A percentile compares a stretch with the other conserved stretches of the same genome.
Conservation (phyloP, 1,139 yeast species). For the Yamadazyma membranifaciens region DNA sequence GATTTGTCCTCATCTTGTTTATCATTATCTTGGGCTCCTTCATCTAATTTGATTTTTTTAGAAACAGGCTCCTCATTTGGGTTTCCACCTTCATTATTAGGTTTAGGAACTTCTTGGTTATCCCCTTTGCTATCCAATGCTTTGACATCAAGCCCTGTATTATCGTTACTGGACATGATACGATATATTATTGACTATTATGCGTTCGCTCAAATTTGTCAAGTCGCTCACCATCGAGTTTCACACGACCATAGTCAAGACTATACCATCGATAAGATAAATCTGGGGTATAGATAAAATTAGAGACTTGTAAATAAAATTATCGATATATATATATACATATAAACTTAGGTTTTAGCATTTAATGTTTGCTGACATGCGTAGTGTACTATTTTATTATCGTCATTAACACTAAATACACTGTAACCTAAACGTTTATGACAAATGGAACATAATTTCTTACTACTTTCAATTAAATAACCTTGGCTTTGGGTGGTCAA, state of each 20-base stretch:
- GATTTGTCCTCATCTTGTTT: not conserved
- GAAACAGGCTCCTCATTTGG: conserved; percentile 2
- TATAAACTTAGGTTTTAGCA: not conserved
- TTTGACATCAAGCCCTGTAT: too few relatives aligned
- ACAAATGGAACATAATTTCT: conserved; percentile 58
- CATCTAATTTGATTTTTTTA: conserved; percentile 10
- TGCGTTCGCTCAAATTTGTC: not conserved
- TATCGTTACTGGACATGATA: too few relatives aligned
- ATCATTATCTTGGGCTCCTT: not conserved
- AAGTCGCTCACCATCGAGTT: not conserved
- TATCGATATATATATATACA: not conserved
- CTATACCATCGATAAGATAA: not conserved
- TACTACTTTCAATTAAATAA: conserved; percentile 34
- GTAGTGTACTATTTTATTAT: conserved; percentile 63
- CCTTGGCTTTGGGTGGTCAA: conserved; percentile 37
- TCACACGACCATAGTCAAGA: too few relatives aligned
- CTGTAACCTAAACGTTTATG: conserved; percentile 60
- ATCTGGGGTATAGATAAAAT: not conserved
- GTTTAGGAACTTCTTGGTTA: not conserved
- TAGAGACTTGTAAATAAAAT: not conserved
- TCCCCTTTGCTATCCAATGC: not conserved
- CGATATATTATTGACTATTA: not conserved
- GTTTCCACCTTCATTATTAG: not conserved
- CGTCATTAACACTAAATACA: conserved; percentile 53
- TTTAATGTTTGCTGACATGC: conserved; percentile 45